These are phyloP conservation scores for Arthrobotrys pseudoclavata DNA, from an alignment of 2,329 filamentous ascomycete species.

Conservation along the genomic window DNA sequence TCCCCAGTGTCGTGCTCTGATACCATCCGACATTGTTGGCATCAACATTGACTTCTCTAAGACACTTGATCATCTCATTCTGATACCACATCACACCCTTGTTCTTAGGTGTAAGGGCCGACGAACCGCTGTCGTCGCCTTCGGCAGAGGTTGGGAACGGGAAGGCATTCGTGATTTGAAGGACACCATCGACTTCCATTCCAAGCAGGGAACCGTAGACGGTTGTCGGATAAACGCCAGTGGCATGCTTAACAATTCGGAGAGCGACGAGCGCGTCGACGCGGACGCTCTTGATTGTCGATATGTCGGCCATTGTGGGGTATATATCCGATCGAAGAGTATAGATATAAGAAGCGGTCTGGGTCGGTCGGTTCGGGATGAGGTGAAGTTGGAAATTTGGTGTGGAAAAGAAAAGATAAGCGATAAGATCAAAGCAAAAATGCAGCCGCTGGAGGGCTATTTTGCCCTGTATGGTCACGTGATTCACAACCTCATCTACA, in stretches of 20 bases:
- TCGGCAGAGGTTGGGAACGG: slow-evolving; percentile 77
- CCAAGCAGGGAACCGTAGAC: slow-evolving; percentile 93
- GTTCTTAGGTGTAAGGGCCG: slow-evolving; percentile 88
- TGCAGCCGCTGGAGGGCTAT: slow-evolving; percentile 48
- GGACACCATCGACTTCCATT: slow-evolving; percentile 84
- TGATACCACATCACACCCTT: slow-evolving; percentile 92
- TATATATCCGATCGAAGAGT: slow-evolving; percentile 32
- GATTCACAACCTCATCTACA: slow-evolving; percentile 40
- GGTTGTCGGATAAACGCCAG: slow-evolving; percentile 85
- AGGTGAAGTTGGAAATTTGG: slow-evolving; percentile 51
- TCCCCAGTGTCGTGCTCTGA: slow-evolving; percentile 98
- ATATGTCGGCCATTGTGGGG: slow-evolving; percentile 49
- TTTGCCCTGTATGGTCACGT: slow-evolving; percentile 52
- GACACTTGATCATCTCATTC: slow-evolving; percentile 95
- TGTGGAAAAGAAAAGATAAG: slow-evolving; percentile 55
- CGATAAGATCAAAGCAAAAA: slow-evolving; percentile 48
- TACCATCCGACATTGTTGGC: slow-evolving; percentile 99
- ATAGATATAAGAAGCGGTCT: slow-evolving; percentile 6
- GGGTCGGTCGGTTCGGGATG: slow-evolving; percentile 6
- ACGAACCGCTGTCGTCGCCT: slow-evolving; percentile 67
- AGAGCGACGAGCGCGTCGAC: slow-evolving; percentile 96
- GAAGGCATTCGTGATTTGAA: slow-evolving; percentile 95
- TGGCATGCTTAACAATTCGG: slow-evolving; percentile 98
- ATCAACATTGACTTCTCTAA: slow-evolving; percentile 97
- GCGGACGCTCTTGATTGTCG: slow-evolving; percentile 81